phyloP scores from a whole-genome alignment of 441 rosid genomes.

The Croton setiger region DNA sequence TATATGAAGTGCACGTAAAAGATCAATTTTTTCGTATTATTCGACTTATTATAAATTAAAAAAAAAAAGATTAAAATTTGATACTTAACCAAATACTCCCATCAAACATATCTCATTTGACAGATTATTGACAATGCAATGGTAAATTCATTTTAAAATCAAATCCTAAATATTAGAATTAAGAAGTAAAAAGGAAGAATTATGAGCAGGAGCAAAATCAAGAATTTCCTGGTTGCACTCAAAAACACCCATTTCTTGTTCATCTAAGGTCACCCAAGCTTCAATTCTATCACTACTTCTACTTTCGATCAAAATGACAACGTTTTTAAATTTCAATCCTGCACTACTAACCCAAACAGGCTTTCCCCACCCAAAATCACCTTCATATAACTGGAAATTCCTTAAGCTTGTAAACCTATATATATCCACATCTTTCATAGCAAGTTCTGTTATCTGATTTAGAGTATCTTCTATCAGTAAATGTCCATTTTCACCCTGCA shows the following conservation, averaged over 20 bases:
- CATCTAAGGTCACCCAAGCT: constrained; percentile 17
- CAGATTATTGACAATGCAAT: not conserved
- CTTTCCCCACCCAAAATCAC: constrained; percentile 16
- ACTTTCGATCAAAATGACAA: constrained; percentile 7
- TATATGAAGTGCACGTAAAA: no score
- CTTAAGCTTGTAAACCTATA: constrained; percentile 16
- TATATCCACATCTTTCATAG: constrained; percentile 5
- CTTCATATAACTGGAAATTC: constrained; percentile 7
- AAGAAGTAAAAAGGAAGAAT: not conserved
- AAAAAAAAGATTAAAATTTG: no score
- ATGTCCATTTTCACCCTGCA: constrained; percentile 6
- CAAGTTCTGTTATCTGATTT: constrained; percentile 15
- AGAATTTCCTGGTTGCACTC: constrained; percentile 11
- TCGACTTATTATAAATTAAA: no score
- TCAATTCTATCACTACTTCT: constrained; percentile 4
- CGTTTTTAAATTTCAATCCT: constrained; percentile 12
- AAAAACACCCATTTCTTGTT: constrained; percentile 14
- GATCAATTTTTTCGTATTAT: no score
- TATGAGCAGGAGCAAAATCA: constrained; percentile 4
- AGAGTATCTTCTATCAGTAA: constrained; percentile 7
- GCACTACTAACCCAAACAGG: constrained; percentile 17
- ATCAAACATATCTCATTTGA: not conserved
- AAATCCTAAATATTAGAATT: not conserved
- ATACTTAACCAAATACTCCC: no score
- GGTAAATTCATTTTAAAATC: not conserved